Evolutionary conservation across 768 basidiomycete genomes (phyloP), one percentile per base, ranked within the genome.

Genomic region (Tubosaeta sp.): DNA sequence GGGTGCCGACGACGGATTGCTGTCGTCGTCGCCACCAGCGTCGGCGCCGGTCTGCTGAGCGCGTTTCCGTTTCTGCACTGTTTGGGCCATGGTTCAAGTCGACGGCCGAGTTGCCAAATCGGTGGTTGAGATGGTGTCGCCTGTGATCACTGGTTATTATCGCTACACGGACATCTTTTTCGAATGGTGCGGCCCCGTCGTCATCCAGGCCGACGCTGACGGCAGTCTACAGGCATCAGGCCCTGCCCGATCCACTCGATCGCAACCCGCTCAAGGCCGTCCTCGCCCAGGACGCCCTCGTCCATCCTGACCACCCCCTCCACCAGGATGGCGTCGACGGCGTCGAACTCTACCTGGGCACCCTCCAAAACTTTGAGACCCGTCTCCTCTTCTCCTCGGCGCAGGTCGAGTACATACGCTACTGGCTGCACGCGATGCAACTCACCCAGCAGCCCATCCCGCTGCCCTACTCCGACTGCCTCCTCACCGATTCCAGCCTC

Each of bases 151-250:
- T 51, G 88, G 88, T 13, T 91, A 85, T 61, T 91, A 90, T 65
- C 74, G 91, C 46, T 92, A 86, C 64, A 89, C 89, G 0, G 90
- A 94, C 67, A 84, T 93, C 46, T 86, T 82, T 78, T 91, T 83
- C 50, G 84, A 90, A 65, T 90, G 86, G 89, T 86, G 4, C 24
- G 6, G 31, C 51, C 14, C 12, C 51, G 1, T 40, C 48, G 2
- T 45, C 46, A 19, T 35, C 41, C n/a, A 4, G 8, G 14, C 24
- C 45, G 18, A 19, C 39, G 9, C 57, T 48, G 30, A 40, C 55
- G 22, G 3, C 27, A 19, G 5, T 6, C 3, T 8, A 4, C 35
- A 90, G 88, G 87, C 67, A 76, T 44, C 68, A 76, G 48, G 76
- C 70, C 0, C 68, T 87, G 12, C 78, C 80, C n/a, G 73, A 80